phyloP scores from a whole-genome alignment of 163 green algal species.

The Prototheca wickerhamii region DNA sequence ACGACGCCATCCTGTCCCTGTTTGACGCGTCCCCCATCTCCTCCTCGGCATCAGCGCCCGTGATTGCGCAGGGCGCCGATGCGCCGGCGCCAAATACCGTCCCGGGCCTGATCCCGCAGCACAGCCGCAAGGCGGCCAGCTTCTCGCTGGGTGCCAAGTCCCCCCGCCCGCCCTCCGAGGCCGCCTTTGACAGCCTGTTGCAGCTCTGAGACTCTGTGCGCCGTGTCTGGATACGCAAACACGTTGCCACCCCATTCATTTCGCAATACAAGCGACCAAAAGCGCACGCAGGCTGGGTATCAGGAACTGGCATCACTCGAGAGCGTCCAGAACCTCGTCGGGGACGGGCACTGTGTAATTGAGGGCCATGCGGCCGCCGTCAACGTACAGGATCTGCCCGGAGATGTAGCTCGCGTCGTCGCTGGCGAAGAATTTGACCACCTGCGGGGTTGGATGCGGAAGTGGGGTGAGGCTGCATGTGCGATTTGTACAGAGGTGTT shows the following conservation, averaged over 20 bases:
- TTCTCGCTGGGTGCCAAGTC: no score
- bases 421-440: slow-evolving; percentile 58
- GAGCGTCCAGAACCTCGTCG: slow-evolving; percentile 3
- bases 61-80: background rate
- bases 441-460: background rate
- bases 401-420: slow-evolving; percentile 68
- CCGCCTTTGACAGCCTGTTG: no score
- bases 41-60: background rate
- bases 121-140: no score
- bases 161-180: no score
- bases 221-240: no score
- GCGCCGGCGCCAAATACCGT: background rate
- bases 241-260: background rate
- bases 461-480: background rate
- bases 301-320: background rate
- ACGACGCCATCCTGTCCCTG: slow-evolving; percentile 62
- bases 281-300: background rate
- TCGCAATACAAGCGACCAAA: background rate
- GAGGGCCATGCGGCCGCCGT: slow-evolving; percentile 72
- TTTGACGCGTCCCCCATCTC: slow-evolving; percentile 44
- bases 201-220: no score
- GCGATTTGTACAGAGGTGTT: background rate
- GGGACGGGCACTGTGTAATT: slow-evolving; percentile 74
- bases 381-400: slow-evolving; percentile 68
- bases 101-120: no score